Evolutionary conservation across 208 protist species (phyloP).

Genomic region (Leishmania major): DNA sequence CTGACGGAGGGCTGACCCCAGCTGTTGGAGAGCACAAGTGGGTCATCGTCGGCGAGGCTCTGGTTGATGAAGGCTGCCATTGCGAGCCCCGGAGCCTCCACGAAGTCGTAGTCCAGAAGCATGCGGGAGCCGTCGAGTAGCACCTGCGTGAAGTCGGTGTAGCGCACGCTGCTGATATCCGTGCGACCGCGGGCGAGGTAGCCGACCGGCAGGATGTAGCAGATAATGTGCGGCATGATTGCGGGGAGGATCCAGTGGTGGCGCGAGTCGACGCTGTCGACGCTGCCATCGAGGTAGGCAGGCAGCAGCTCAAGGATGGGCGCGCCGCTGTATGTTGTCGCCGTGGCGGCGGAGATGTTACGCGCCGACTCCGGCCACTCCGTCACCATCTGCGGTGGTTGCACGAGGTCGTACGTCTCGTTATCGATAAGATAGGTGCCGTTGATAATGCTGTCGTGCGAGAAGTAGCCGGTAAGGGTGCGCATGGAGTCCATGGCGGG

Average conservation of each 20-base stretch:
- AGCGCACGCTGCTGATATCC: not conserved
- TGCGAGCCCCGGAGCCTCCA: not conserved
- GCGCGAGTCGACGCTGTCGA: not conserved
- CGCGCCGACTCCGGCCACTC: not conserved
- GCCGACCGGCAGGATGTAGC: slow-evolving; percentile 8
- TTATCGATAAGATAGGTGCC: slow-evolving; percentile 14
- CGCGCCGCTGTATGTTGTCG: not conserved
- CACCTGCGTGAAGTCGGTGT: slow-evolving; percentile 14
- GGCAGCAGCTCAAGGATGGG: not conserved
- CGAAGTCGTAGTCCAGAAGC: not conserved
- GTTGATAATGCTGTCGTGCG: slow-evolving; percentile 9
- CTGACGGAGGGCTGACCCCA: slow-evolving; percentile 24
- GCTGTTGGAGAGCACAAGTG: slow-evolving; percentile 33
- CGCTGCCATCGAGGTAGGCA: slow-evolving; percentile 2
- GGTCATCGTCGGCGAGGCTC: slow-evolving; percentile 14
- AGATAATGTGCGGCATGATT: slow-evolving; percentile 18
- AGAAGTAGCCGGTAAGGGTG: not conserved
- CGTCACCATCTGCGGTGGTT: slow-evolving; percentile 5
- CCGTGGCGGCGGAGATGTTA: not conserved
- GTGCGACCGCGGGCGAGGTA: slow-evolving; percentile 16
- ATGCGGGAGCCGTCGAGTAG: slow-evolving; percentile 7
- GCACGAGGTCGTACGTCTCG: slow-evolving; percentile 7
- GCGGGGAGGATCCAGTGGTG: not conserved
- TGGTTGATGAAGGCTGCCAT: slow-evolving; percentile 15
- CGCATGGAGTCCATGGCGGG: not conserved